Evolutionary conservation across 2,329 filamentous ascomycete species (phyloP).

Genomic region (Sphaerulina vaccinii): DNA sequence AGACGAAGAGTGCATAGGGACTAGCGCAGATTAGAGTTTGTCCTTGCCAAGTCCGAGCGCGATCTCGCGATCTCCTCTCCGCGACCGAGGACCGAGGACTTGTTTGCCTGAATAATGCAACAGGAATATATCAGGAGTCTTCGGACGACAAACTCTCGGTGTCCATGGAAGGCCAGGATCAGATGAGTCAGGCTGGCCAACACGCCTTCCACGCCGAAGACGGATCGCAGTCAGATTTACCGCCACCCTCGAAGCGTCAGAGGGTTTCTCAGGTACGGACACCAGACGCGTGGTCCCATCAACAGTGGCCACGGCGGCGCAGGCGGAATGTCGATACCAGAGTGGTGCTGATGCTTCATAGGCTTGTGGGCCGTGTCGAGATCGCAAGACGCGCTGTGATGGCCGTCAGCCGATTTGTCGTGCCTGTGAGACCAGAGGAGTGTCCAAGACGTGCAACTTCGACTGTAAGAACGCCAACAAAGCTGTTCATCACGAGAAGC

Average conservation of each 20-base stretch:
- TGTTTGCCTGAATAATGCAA: no score
- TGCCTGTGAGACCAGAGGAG: constrained; percentile 25
- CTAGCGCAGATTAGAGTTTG: no score
- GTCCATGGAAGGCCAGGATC: background rate
- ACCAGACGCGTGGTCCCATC: background rate
- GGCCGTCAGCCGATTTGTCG: constrained; percentile 26
- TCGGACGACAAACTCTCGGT: no score
- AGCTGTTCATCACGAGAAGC: background rate
- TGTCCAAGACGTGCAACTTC: constrained; percentile 22
- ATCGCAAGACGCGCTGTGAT: constrained; percentile 31
- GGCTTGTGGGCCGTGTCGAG: constrained; percentile 28
- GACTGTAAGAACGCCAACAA: constrained; percentile 13
- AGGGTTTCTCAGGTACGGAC: constrained; percentile 23
- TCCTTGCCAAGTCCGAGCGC: no score
- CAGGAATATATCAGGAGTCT: no score
- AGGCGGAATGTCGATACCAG: background rate
- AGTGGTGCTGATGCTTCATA: background rate
- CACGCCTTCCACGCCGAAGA: constrained; percentile 5
- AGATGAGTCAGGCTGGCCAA: background rate
- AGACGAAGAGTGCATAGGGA: no score
- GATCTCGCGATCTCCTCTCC: no score
- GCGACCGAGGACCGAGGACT: no score
- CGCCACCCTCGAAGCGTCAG: constrained; percentile 20
- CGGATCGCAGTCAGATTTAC: constrained; percentile 5
- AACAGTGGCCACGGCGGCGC: background rate